Conservation (phyloP, 2,329 filamentous ascomycete species). For the Epichloe glyceriae region DNA sequence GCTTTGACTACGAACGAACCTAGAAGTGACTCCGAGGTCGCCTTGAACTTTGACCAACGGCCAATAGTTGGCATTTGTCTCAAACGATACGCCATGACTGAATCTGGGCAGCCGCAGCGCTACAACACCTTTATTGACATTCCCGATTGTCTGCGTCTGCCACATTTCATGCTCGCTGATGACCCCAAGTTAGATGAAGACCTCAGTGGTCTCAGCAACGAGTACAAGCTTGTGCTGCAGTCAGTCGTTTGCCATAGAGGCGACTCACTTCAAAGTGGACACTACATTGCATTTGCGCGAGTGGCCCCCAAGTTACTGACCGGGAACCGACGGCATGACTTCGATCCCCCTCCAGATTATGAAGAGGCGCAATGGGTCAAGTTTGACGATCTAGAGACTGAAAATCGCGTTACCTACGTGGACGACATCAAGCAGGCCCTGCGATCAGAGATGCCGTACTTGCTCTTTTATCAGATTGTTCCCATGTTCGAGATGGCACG, state of each 20-base stretch:
- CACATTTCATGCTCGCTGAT: constrained; percentile 74
- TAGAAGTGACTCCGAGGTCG: constrained; percentile 63
- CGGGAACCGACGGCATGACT: constrained; percentile 43
- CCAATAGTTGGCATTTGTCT: constrained; percentile 87
- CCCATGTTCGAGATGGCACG: constrained; percentile 61
- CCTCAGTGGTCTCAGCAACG: constrained; percentile 57
- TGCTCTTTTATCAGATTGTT: constrained; percentile 90
- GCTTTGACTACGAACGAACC: constrained; percentile 44
- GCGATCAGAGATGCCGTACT: constrained; percentile 79
- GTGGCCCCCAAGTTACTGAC: constrained; percentile 52
- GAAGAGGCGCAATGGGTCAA: constrained; percentile 72
- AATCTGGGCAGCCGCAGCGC: constrained; percentile 53
- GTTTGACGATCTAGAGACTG: constrained; percentile 71
- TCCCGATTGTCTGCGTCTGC: constrained; percentile 64
- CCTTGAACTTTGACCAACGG: constrained; percentile 72
- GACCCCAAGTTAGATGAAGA: constrained; percentile 50
- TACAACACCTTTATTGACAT: constrained; percentile 84
- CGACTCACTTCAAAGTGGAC: constrained; percentile 71
- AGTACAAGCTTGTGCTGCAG: constrained; percentile 86
- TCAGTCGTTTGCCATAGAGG: constrained; percentile 89
- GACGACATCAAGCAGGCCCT: constrained; percentile 67
- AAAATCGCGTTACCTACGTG: constrained; percentile 59
- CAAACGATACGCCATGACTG: constrained; percentile 68
- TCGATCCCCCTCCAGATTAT: constrained; percentile 50
- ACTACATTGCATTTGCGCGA: constrained; percentile 79